phyloP scores from a whole-genome alignment of 371 early-diverging fungal genomes.

The Syncephalastrum contaminatum region DNA sequence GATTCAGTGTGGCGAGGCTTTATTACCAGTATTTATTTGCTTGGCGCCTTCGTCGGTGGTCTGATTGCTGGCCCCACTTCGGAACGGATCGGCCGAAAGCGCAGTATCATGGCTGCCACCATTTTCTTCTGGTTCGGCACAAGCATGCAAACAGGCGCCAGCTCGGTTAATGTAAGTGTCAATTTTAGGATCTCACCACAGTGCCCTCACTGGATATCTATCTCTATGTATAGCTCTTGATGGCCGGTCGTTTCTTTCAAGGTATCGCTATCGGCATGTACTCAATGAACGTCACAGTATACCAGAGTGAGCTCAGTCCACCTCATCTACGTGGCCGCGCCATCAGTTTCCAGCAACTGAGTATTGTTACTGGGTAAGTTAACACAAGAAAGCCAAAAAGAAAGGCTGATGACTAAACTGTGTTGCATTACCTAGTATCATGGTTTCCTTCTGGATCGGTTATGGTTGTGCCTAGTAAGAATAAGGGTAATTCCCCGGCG shows the following conservation, averaged over 20 bases:
- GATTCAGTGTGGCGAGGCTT: constrained; percentile 26
- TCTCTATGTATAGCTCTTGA: constrained; percentile 15
- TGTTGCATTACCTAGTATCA: constrained; percentile 25
- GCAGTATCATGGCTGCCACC: constrained; percentile 32
- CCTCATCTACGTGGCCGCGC: constrained; percentile 21
- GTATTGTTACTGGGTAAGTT: constrained; percentile 21
- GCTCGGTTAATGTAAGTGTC: constrained; percentile 13
- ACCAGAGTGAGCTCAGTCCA: constrained; percentile 35
- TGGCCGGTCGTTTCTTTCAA: constrained; percentile 44
- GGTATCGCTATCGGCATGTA: constrained; percentile 40
- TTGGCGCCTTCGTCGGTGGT: constrained; percentile 41
- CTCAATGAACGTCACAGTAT: constrained; percentile 35
- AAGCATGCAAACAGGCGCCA: constrained; percentile 27
- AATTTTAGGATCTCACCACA: no score
- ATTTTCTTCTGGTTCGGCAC: constrained; percentile 33
- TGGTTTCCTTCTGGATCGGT: constrained; percentile 47
- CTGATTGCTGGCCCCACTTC: constrained; percentile 34
- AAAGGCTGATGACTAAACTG: neutral
- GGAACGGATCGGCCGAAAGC: constrained; percentile 36
- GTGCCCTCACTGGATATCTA: no score
- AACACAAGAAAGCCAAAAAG: no score
- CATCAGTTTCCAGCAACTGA: constrained; percentile 21
- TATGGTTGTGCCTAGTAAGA: constrained; percentile 43
- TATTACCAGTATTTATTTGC: constrained; percentile 36
- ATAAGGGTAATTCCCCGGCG: constrained; percentile 63